A percentile compares a stretch with the other conserved stretches of the same genome.
phyloP scores from a whole-genome alignment of 108 stramenopile species.

The Nannochloropsis granulata region DNA sequence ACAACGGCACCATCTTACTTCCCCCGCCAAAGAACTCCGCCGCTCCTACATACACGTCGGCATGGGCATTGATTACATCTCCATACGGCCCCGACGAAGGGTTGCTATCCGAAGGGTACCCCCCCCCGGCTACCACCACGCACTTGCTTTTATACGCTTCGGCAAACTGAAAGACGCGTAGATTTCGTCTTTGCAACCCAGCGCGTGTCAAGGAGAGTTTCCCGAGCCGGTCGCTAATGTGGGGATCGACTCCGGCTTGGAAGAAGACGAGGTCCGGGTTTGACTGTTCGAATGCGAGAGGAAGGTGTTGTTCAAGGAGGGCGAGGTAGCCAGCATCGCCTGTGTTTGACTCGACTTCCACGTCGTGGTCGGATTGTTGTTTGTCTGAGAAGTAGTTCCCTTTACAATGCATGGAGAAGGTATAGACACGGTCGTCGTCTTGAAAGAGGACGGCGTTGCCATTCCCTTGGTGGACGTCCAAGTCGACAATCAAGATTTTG shows the following conservation, averaged over 20 bases:
- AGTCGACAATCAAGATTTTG: slow-evolving; percentile 34
- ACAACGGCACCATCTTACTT: not conserved
- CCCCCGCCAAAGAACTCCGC: not conserved
- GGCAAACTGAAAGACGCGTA: slow-evolving; percentile 15
- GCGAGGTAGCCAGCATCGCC: slow-evolving; percentile 20
- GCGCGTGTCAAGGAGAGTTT: slow-evolving; percentile 27
- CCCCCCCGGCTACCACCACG: slow-evolving; percentile 30
- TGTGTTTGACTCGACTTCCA: slow-evolving; percentile 20
- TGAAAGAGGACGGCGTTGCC: slow-evolving; percentile 34
- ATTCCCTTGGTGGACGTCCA: slow-evolving; percentile 32
- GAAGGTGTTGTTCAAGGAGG: slow-evolving; percentile 3
- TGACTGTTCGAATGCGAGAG: slow-evolving; percentile 8
- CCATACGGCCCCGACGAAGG: slow-evolving; percentile 13
- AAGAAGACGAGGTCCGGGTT: slow-evolving; percentile 32
- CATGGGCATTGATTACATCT: slow-evolving; percentile 21
- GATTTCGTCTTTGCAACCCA: slow-evolving; percentile 23
- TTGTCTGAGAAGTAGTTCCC: slow-evolving; percentile 31
- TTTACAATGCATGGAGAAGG: slow-evolving; percentile 38
- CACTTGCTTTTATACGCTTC: not conserved
- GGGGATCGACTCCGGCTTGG: slow-evolving; percentile 32
- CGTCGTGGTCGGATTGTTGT: slow-evolving; percentile 28
- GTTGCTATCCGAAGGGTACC: slow-evolving; percentile 25
- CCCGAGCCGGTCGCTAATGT: slow-evolving; percentile 24
- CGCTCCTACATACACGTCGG: slow-evolving; percentile 27
- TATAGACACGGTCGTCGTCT: slow-evolving; percentile 13